Conservation (phyloP, 1,139 yeast species). For the Petasospora fabianii region DNA sequence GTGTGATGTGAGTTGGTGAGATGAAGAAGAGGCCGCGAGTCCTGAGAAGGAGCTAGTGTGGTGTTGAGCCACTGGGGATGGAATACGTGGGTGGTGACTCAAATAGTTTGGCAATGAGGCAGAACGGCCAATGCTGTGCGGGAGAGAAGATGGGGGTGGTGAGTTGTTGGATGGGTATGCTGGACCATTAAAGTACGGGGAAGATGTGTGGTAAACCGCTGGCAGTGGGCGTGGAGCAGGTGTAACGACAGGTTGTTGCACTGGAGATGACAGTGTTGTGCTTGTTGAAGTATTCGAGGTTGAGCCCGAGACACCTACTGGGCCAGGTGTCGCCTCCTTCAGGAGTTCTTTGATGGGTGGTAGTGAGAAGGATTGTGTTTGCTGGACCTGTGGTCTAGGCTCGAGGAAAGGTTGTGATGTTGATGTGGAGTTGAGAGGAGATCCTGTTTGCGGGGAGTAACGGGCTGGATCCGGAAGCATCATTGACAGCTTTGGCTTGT, state of each 20-base stretch:
- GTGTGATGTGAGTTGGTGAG: neutral
- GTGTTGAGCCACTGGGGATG: conserved; percentile 4
- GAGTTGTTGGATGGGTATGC: neutral
- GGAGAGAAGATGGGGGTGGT: too few species aligned
- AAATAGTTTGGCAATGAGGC: conserved; percentile 9
- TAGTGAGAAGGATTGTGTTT: conserved; percentile 19
- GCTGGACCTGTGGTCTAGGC: conserved; percentile 10
- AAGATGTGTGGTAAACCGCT: neutral
- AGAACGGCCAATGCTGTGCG: conserved; percentile 7
- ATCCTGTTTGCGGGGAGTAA: conserved; percentile 13
- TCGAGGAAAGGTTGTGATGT: conserved; percentile 1
- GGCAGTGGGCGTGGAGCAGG: neutral
- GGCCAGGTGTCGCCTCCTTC: conserved; percentile 9
- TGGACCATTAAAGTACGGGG: conserved; percentile 4
- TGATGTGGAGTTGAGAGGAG: conserved; percentile 1
- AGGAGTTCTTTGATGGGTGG: conserved; percentile 27
- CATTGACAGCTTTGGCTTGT: conserved; percentile 16
- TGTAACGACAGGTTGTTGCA: too few species aligned
- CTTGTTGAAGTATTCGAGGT: neutral
- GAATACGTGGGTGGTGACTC: conserved; percentile 6
- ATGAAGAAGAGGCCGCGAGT: too few species aligned
- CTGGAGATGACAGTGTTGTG: neutral
- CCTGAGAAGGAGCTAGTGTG: too few species aligned
- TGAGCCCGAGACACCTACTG: neutral
- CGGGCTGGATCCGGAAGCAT: conserved; percentile 21